Evolutionary conservation across 2,329 filamentous ascomycete species (phyloP).

Genomic region (Catunica adiposa): DNA sequence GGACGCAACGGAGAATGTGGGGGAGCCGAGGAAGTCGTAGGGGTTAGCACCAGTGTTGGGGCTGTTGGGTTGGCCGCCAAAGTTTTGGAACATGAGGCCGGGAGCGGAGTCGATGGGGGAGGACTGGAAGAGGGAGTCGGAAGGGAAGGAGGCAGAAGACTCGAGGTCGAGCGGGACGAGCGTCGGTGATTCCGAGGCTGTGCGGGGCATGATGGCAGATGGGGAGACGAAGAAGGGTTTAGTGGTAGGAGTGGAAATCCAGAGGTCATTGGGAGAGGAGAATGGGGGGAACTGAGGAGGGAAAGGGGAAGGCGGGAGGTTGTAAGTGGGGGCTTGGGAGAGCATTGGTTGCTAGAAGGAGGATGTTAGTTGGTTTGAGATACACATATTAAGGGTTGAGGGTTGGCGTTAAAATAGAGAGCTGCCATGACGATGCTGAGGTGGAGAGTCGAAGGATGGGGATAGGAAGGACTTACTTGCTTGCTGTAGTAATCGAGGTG

Average conservation of each 20-base stretch:
- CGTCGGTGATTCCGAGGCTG: constrained; percentile 7
- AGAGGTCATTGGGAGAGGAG: constrained; percentile 2
- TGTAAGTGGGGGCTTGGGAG: constrained; percentile 1
- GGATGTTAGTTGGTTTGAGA: neutral
- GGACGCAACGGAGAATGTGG: constrained; percentile 6
- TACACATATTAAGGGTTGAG: too few species aligned
- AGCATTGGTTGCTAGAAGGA: neutral
- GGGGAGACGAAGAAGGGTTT: constrained; percentile 12
- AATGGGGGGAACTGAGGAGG: constrained; percentile 6
- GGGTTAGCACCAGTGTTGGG: neutral
- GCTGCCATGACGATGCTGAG: too few species aligned
- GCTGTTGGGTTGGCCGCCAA: neutral
- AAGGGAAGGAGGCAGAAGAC: neutral
- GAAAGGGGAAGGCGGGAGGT: constrained; percentile 8
- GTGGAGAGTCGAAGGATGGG: neutral
- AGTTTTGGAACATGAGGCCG: constrained; percentile 8
- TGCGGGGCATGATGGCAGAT: constrained; percentile 11
- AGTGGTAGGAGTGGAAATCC: constrained; percentile 1
- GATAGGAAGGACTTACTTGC: constrained; percentile 5
- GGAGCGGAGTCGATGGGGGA: constrained; percentile 9
- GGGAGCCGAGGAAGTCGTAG: constrained; percentile 12
- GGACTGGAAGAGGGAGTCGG: constrained; percentile 8
- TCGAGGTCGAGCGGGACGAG: constrained; percentile 10
- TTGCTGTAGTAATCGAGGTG: constrained; percentile 13
- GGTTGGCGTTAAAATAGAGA: neutral